phyloP scores from a whole-genome alignment of 805 yeast species.

The Suhomyces canberraensis region DNA sequence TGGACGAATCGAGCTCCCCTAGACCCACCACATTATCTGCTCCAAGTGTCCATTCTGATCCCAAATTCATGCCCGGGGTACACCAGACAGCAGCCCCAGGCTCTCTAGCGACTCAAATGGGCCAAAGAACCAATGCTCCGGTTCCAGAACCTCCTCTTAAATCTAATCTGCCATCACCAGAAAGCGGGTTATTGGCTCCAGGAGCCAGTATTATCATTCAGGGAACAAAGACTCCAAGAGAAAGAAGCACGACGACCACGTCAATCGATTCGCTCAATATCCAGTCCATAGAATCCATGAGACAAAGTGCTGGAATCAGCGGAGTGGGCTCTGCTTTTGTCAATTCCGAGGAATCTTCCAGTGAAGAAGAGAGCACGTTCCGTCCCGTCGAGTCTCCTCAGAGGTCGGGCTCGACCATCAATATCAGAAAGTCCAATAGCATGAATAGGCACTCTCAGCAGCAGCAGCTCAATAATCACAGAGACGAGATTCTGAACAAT shows the following conservation, averaged over 20 bases:
- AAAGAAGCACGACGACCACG: conserved; percentile 8
- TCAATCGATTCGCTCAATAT: conserved; percentile 11
- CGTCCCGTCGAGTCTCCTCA: neutral
- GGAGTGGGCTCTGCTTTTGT: neutral
- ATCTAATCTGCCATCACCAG: too few species aligned
- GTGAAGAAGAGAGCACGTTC: neutral
- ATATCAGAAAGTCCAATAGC: neutral
- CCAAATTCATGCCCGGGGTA: too few species aligned
- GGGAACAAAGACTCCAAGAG: too few species aligned
- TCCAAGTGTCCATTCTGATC: too few species aligned
- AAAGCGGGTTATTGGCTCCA: too few species aligned
- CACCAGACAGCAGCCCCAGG: too few species aligned
- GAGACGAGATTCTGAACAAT: neutral
- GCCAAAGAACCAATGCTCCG: too few species aligned
- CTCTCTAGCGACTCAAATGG: too few species aligned
- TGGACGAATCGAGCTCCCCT: too few species aligned
- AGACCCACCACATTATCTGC: too few species aligned
- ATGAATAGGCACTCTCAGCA: neutral
- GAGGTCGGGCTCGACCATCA: neutral
- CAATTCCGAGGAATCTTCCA: neutral
- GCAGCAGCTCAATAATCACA: neutral
- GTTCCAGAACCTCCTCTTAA: too few species aligned
- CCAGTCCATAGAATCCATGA: conserved; percentile 8
- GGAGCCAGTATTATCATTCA: too few species aligned
- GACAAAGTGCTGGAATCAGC: neutral